phyloP scores from a whole-genome alignment of 768 basidiomycete genomes.

The Suillus tomentosus region DNA sequence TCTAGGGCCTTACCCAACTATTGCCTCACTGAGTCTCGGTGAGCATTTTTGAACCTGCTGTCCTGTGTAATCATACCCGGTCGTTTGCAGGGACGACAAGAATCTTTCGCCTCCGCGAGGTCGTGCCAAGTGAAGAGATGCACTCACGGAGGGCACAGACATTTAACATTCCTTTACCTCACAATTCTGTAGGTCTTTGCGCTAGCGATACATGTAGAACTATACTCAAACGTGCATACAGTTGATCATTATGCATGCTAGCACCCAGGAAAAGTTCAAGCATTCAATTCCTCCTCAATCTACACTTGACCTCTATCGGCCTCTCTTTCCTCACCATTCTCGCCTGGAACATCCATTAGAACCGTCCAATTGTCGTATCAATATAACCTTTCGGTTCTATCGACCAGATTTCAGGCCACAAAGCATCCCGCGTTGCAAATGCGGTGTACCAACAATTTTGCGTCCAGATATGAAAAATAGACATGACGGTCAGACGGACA shows the following conservation, averaged over 20 bases:
- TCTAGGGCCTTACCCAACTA: constrained; percentile 82
- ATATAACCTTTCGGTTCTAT: constrained; percentile 86
- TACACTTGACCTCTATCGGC: constrained; percentile 71
- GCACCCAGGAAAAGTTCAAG: constrained; percentile 81
- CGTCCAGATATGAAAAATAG: constrained; percentile 80
- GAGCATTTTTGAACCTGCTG: constrained; percentile 16
- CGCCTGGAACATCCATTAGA: constrained; percentile 30
- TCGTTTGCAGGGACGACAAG: constrained; percentile 58
- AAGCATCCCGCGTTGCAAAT: constrained; percentile 72
- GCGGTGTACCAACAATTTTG: constrained; percentile 68
- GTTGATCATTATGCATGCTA: constrained; percentile 88
- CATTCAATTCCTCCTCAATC: constrained; percentile 75
- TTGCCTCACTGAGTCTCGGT: constrained; percentile 84
- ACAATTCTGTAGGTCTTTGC: constrained; percentile 66
- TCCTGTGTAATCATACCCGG: neutral
- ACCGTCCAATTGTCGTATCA: constrained; percentile 71
- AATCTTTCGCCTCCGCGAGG: constrained; percentile 75
- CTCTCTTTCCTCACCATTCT: constrained; percentile 46
- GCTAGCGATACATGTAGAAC: constrained; percentile 4
- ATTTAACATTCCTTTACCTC: constrained; percentile 72
- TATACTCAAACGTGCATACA: constrained; percentile 28
- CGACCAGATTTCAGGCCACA: constrained; percentile 75
- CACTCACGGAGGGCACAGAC: constrained; percentile 63
- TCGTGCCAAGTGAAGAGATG: constrained; percentile 64
- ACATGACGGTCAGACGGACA: constrained; percentile 51